Conservation (phyloP, 2,329 filamentous ascomycete species). For the Septoria linicola region DNA sequence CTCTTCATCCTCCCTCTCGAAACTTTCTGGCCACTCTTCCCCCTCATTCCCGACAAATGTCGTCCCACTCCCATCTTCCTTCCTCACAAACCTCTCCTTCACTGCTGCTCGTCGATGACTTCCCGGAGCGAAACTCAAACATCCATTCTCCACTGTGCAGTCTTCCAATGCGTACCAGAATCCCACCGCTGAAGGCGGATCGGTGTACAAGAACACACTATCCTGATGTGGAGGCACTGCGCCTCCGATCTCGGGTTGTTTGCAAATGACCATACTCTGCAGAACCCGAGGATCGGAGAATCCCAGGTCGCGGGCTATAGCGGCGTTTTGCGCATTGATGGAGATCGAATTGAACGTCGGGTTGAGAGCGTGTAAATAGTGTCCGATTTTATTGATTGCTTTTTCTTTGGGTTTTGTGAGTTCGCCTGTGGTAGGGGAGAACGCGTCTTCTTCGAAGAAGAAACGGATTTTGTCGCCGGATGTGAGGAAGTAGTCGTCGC, state of each 20-base stretch:
- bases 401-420: constrained; percentile 76
- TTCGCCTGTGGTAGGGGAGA: constrained; percentile 57
- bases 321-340: constrained; percentile 56
- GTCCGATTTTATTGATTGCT: constrained; percentile 72
- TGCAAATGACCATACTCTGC: constrained; percentile 98
- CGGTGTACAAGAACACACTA: constrained; percentile 86
- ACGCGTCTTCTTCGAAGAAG: constrained; percentile 96
- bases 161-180: constrained; percentile 99
- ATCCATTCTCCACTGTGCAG: constrained; percentile 81
- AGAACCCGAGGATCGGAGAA: constrained; percentile 75
- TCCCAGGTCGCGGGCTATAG: constrained; percentile 68
- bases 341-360: constrained; percentile 52
- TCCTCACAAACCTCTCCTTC: constrained; percentile 71
- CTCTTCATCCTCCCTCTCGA: constrained; percentile 26
- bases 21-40: constrained; percentile 49
- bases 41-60: constrained; percentile 59
- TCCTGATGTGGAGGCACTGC: constrained; percentile 91
- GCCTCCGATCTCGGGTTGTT: constrained; percentile 93
- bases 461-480: constrained; percentile 91
- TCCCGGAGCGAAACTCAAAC: constrained; percentile 79
- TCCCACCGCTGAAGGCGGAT: constrained; percentile 83
- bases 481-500: constrained; percentile 88
- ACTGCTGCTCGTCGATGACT: constrained; percentile 75
- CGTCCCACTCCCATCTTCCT: constrained; percentile 56
- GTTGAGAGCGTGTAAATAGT: constrained; percentile 50